Evolutionary conservation across 768 basidiomycete genomes (phyloP), one percentile per base, ranked within the genome.

Genomic region (Pholiota conissans): DNA sequence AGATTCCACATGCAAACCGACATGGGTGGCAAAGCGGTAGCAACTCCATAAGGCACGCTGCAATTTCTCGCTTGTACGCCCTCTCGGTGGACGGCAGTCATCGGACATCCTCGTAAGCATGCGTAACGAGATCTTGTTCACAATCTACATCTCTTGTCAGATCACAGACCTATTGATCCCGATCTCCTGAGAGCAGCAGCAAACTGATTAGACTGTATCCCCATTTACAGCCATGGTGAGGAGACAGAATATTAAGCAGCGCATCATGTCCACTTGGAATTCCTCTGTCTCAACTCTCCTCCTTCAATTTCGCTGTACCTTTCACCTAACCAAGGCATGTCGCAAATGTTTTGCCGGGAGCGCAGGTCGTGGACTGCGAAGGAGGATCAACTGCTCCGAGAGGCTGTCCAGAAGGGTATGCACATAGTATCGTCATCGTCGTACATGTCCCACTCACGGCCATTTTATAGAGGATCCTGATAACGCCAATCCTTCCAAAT

Each of bases 401-500:
- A 78, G 24, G 82, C 81, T 27, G 82, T 83, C 10, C 71, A 75
- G 59, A 74, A 71, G 71, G 82, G 82, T 82, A 45, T 20, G 66
- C 57, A 2, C 56, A 49, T 47, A 32, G 11, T 22, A 52, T 24
- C 39, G 28, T 57, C 55, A 24, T 29, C 49, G 34, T 24, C 20
- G 49, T 11, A 55, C 27, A 10, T 35, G 45, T 40, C 49, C 56
- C 54, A 49, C 58, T 60, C 58, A 65, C 26, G 62, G n/a, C 58
- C 24, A 49, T 42, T n/a, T 55, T 61, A 29, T 65, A 85, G 84
- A 84, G 76, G 83, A 83, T 64, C 80, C 82, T 51, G 76, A 80
- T 48, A 79, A 80, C 63, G 69, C 79, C 26, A 82, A 81, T 58
- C 84, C 84, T 20, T 82, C 82, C 49, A 84, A 83, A 60, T 85